Conservation (phyloP, 2,329 filamentous ascomycete species). For the Ophiostoma himal-ulmi region DNA sequence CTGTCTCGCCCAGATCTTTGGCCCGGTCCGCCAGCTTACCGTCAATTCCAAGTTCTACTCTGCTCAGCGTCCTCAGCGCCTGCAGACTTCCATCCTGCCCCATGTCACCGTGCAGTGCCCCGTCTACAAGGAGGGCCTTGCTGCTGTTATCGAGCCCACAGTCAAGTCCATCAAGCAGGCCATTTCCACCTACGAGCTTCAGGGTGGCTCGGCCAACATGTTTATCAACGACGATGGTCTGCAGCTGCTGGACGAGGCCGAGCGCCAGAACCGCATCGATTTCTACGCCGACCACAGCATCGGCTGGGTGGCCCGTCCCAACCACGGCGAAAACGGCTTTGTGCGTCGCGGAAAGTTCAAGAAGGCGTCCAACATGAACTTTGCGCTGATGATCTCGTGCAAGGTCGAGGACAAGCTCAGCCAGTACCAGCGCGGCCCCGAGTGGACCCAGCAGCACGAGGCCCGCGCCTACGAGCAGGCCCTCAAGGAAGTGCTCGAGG, state of each 20-base stretch:
- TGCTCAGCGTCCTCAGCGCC: conserved; percentile 58
- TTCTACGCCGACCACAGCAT: conserved; percentile 65
- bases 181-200: conserved; percentile 69
- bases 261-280: conserved; percentile 57
- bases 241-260: conserved; percentile 59
- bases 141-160: conserved; percentile 68
- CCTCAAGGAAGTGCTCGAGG: conserved; percentile 60
- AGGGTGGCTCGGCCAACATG: conserved; percentile 72
- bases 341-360: conserved; percentile 60
- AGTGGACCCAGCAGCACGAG: conserved; percentile 66
- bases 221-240: conserved; percentile 72
- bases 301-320: conserved; percentile 62
- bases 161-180: conserved; percentile 72
- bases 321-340: conserved; percentile 59
- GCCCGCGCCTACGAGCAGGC: conserved; percentile 59
- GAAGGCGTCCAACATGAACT: conserved; percentile 71
- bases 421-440: conserved; percentile 48
- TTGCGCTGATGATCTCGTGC: conserved; percentile 60
- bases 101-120: conserved; percentile 81
- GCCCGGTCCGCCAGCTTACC: conserved; percentile 66
- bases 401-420: conserved; percentile 64
- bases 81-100: conserved; percentile 54
- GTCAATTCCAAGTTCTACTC: conserved; percentile 80
- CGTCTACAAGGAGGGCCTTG: conserved; percentile 79
- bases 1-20: conserved; percentile 68